Conservation (phyloP, 768 basidiomycete species). For the Collybia sordida region DNA sequence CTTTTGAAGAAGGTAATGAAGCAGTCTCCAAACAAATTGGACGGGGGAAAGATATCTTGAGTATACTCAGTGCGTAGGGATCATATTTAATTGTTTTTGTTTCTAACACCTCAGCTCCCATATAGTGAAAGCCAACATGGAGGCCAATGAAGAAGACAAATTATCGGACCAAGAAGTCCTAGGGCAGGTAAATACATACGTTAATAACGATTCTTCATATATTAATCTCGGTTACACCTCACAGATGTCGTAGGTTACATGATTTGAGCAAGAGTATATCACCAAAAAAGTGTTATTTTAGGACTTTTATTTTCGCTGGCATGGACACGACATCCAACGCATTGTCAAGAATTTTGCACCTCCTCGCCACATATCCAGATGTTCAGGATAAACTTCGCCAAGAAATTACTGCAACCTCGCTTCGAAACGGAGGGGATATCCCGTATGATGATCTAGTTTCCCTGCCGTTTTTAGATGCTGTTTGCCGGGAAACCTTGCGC, state of each 20-base stretch:
- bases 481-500: constrained; percentile 38
- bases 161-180: constrained; percentile 32
- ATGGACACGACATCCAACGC: constrained; percentile 46
- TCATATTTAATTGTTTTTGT: background rate
- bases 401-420: constrained; percentile 28
- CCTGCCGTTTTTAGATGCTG: constrained; percentile 36
- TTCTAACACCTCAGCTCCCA: background rate
- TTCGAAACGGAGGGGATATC: constrained; percentile 21
- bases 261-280: background rate
- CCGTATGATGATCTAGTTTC: constrained; percentile 34
- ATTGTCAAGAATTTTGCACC: constrained; percentile 32
- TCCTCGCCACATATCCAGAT: constrained; percentile 29
- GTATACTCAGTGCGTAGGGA: constrained; percentile 17
- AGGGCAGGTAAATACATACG: constrained; percentile 27
- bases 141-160: constrained; percentile 26
- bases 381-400: constrained; percentile 33
- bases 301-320: constrained; percentile 32
- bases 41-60: constrained; percentile 29
- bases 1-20: constrained; percentile 24
- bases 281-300: background rate
- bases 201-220: too few relatives aligned
- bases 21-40: constrained; percentile 27
- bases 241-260: constrained; percentile 9
- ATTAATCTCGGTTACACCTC: too few relatives aligned
- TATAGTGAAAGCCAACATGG: constrained; percentile 34